These are phyloP conservation scores for Luffa aegyptiaca DNA, from an alignment of 306 rosid species.

Conservation along the genomic window DNA sequence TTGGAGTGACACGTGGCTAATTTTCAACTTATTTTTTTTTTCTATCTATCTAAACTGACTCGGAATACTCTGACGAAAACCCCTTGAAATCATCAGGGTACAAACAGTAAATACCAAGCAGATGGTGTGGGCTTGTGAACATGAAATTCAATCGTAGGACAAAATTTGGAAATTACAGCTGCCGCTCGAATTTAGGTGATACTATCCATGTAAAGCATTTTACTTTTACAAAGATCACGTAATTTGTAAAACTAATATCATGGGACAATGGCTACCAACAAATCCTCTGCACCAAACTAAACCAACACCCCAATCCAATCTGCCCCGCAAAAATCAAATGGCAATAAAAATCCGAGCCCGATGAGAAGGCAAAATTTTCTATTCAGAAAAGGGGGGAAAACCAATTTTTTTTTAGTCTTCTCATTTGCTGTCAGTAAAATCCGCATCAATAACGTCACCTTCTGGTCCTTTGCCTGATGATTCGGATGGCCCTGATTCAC, in stretches of 20 bases:
- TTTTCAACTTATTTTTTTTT: too few species aligned
- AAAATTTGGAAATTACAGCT: neutral
- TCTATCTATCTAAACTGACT: too few species aligned
- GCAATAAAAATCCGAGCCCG: neutral
- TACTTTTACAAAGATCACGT: neutral
- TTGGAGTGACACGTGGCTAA: too few species aligned
- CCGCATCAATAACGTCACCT: constrained; percentile 85
- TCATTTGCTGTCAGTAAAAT: constrained; percentile 71
- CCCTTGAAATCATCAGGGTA: too few species aligned
- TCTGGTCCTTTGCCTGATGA: constrained; percentile 57
- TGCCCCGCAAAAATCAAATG: neutral
- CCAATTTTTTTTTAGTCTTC: neutral
- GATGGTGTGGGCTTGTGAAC: neutral
- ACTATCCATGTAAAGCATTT: neutral
- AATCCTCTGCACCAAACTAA: neutral
- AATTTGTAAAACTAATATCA: neutral
- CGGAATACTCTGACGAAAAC: too few species aligned
- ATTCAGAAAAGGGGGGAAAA: neutral
- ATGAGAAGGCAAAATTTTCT: neutral
- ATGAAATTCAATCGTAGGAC: neutral
- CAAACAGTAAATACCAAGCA: neutral
- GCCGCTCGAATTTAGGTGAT: neutral
- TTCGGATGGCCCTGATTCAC: constrained; percentile 58
- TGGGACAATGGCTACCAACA: constrained; percentile 7
- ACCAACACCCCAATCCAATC: neutral